phyloP scores from a whole-genome alignment of 176 grass and related monocot genomes.

The Carex scoparia region DNA sequence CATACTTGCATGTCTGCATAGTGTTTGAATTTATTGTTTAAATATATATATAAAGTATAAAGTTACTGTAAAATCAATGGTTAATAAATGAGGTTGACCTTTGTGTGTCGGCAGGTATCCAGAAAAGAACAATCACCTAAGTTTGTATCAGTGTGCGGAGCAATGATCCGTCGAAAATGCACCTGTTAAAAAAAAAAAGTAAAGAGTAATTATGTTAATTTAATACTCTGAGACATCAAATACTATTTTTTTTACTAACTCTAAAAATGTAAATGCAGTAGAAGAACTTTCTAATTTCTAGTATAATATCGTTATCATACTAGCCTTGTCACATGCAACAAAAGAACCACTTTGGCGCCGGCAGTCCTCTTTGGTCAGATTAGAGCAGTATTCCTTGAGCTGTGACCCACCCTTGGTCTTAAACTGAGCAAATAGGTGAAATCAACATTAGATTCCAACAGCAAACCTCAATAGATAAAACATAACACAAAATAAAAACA shows the following conservation, averaged over 20 bases:
- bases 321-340: constrained; percentile 85
- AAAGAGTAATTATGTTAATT: constrained; percentile 17
- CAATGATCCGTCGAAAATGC: constrained; percentile 98
- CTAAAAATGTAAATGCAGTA: background rate
- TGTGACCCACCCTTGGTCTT: constrained; percentile 97
- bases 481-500: constrained; percentile 5
- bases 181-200: constrained; percentile 45
- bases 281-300: background rate
- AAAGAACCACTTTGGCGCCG: constrained; percentile 75
- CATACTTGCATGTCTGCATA: constrained; percentile 95
- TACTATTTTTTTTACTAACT: constrained; percentile 22
- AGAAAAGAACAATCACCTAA: constrained; percentile 98
- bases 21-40: constrained; percentile 9
- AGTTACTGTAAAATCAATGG: constrained; percentile 10
- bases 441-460: background rate
- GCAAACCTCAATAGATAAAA: background rate
- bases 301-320: constrained; percentile 13
- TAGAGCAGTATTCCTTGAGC: constrained; percentile 94
- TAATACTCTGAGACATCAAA: background rate
- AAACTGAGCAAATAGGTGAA: constrained; percentile 46
- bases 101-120: constrained; percentile 96
- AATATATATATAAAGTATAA: background rate
- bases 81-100: constrained; percentile 44
- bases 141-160: constrained; percentile 98
- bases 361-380: constrained; percentile 97